Evolutionary conservation across 2,329 filamentous ascomycete genomes (phyloP).

Genomic region (Ploettnerulaceae sp.): DNA sequence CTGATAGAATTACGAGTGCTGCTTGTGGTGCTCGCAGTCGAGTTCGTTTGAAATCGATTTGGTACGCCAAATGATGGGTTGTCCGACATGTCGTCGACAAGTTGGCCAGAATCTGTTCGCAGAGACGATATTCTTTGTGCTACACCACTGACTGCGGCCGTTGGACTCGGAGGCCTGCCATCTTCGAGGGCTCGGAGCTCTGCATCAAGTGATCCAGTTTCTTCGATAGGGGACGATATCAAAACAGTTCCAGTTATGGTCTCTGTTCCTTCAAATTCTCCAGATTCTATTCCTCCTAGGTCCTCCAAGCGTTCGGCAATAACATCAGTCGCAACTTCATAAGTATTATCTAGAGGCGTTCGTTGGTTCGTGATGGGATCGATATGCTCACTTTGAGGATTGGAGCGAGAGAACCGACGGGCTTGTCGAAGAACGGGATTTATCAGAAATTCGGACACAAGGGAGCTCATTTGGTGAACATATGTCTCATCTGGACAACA

Average conservation of each 20-base stretch:
- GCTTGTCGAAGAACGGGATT: conserved; percentile 63
- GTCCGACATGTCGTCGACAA: conserved; percentile 27
- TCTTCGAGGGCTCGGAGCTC: conserved; percentile 20
- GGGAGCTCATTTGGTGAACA: conserved; percentile 49
- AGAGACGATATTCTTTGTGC: conserved; percentile 21
- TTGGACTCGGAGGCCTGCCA: conserved; percentile 11
- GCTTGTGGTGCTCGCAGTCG: conserved; percentile 16
- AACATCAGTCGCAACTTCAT: conserved; percentile 27
- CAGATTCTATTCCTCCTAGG: conserved; percentile 4
- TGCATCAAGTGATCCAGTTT: conserved; percentile 25
- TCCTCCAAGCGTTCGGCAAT: conserved; percentile 22
- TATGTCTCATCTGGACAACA: conserved; percentile 17
- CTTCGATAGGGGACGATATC: conserved; percentile 27
- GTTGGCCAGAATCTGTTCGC: conserved; percentile 17
- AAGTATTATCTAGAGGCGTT: conserved; percentile 8
- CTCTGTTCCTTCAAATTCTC: neutral
- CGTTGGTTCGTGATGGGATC: conserved; percentile 29
- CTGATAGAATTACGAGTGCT: conserved; percentile 12
- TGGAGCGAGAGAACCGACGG: conserved; percentile 51
- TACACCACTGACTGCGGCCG: conserved; percentile 8
- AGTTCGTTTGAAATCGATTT: conserved; percentile 25
- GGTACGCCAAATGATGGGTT: conserved; percentile 27
- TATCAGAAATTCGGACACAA: conserved; percentile 61
- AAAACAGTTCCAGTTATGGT: conserved; percentile 18
- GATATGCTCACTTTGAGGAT: conserved; percentile 36